phyloP scores from a whole-genome alignment of 805 yeast species.

The Candida awuae region DNA sequence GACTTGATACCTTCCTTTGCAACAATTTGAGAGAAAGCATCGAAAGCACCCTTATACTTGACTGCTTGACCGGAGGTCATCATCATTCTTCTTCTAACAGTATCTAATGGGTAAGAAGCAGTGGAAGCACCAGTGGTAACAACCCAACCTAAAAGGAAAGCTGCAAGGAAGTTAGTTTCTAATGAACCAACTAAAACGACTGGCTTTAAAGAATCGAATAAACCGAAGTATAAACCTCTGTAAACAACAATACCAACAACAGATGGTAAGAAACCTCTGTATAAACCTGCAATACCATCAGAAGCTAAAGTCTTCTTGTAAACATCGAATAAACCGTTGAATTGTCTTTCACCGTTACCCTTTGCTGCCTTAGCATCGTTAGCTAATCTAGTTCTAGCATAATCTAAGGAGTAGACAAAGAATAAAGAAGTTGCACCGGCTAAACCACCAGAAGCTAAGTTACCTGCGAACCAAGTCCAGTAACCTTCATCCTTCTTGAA shows the following conservation, averaged over 20 bases:
- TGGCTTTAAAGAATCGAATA: constrained; percentile 94
- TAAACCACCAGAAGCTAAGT: constrained; percentile 97
- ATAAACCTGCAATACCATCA: constrained; percentile 97
- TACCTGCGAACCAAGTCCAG: constrained; percentile 94
- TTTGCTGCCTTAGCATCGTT: constrained; percentile 90
- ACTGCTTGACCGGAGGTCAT: constrained; percentile 99
- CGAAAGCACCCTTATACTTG: constrained; percentile 91
- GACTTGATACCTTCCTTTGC: constrained; percentile 93
- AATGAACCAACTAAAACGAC: constrained; percentile 88
- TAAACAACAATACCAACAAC: constrained; percentile 95
- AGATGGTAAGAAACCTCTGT: constrained; percentile 99
- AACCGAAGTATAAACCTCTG: constrained; percentile 99
- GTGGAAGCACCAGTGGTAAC: constrained; percentile 98
- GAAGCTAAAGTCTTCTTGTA: constrained; percentile 92
- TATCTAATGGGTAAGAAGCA: constrained; percentile 98
- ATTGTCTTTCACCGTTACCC: constrained; percentile 77
- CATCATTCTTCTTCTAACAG: constrained; percentile 99
- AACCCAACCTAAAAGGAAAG: constrained; percentile 95
- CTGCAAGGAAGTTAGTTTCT: constrained; percentile 90
- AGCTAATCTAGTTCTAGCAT: constrained; percentile 98
- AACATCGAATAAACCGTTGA: constrained; percentile 94
- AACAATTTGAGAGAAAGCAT: constrained; percentile 84
- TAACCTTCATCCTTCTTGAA: constrained; percentile 93
- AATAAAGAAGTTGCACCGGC: constrained; percentile 95
- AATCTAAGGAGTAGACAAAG: constrained; percentile 94